These are phyloP conservation scores for Aspergillus sp. DNA, from an alignment of 2,329 filamentous ascomycete genomes.

Conservation along the genomic window DNA sequence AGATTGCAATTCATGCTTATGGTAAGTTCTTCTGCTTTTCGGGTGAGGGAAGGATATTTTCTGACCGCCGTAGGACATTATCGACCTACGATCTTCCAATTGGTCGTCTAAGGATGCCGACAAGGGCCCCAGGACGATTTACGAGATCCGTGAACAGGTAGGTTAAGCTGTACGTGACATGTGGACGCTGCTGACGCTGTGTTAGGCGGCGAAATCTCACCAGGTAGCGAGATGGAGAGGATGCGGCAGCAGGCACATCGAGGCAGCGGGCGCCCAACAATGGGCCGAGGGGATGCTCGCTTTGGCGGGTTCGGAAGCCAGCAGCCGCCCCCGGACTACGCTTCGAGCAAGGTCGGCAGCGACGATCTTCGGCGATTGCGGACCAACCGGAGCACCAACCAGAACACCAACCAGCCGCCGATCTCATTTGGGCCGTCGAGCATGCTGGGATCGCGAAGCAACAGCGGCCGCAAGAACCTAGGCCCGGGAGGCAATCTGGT, in stretches of 20 bases:
- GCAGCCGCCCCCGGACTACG: slow-evolving; percentile 59
- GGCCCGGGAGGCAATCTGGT: slow-evolving; percentile 64
- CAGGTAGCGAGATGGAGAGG: slow-evolving; percentile 65
- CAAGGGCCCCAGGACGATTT: slow-evolving; percentile 95
- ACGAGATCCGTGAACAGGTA: slow-evolving; percentile 77
- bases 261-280: slow-evolving; percentile 58
- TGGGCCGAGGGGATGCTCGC: slow-evolving; percentile 79
- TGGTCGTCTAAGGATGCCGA: slow-evolving; percentile 84
- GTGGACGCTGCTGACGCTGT: no score
- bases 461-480: slow-evolving; percentile 66
- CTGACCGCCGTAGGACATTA: slow-evolving; percentile 50
- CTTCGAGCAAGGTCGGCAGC: slow-evolving; percentile 74
- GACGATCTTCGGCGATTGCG: slow-evolving; percentile 78
- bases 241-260: slow-evolving; percentile 43
- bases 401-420: no score
- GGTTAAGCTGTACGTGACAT: no score
- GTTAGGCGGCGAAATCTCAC: slow-evolving; percentile 61
- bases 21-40: slow-evolving; percentile 32
- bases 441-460: slow-evolving; percentile 81
- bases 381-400: slow-evolving; percentile 54
- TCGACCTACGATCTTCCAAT: slow-evolving; percentile 67
- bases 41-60: slow-evolving; percentile 3
- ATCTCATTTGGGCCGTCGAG: slow-evolving; percentile 70
- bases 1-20: slow-evolving; percentile 94
- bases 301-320: slow-evolving; percentile 58